Evolutionary conservation across 768 basidiomycete genomes (phyloP).

Genomic region (Tulasnella sp.): DNA sequence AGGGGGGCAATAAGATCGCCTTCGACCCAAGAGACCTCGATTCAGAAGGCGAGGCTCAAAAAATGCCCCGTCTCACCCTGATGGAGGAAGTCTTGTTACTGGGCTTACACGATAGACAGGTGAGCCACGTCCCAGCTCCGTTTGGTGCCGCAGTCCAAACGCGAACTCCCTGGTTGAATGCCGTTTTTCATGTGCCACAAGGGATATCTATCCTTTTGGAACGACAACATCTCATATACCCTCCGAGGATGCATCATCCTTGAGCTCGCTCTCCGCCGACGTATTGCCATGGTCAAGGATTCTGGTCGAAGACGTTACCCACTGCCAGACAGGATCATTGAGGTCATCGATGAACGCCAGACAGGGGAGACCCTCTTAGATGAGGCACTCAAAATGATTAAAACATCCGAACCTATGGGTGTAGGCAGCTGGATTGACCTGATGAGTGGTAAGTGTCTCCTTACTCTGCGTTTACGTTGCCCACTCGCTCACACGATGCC

Average conservation of each 20-base stretch:
- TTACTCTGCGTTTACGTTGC: background rate
- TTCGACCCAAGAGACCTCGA: constrained; percentile 83
- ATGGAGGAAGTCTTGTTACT: constrained; percentile 95
- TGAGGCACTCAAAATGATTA: constrained; percentile 94
- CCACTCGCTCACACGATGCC: background rate
- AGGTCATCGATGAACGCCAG: constrained; percentile 82
- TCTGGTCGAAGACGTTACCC: constrained; percentile 60
- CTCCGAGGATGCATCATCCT: constrained; percentile 96
- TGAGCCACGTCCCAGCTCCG: constrained; percentile 24
- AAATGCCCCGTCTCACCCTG: constrained; percentile 75
- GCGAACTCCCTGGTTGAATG: constrained; percentile 4
- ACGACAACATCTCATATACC: constrained; percentile 99
- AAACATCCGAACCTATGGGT: constrained; percentile 54
- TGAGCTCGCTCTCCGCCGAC: constrained; percentile 86
- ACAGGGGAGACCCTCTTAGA: constrained; percentile 96
- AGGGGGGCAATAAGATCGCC: constrained; percentile 78
- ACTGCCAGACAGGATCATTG: constrained; percentile 70
- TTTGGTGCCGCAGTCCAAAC: background rate
- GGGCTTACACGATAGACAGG: constrained; percentile 94
- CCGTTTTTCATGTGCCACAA: constrained; percentile 24
- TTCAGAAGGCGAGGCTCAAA: constrained; percentile 45
- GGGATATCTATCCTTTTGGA: constrained; percentile 98
- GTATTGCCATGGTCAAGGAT: constrained; percentile 85
- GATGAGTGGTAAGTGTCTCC: constrained; percentile 59
- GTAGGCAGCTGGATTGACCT: constrained; percentile 93